phyloP scores from a whole-genome alignment of 1,139 yeast species.

The Neolecta irregularis region DNA sequence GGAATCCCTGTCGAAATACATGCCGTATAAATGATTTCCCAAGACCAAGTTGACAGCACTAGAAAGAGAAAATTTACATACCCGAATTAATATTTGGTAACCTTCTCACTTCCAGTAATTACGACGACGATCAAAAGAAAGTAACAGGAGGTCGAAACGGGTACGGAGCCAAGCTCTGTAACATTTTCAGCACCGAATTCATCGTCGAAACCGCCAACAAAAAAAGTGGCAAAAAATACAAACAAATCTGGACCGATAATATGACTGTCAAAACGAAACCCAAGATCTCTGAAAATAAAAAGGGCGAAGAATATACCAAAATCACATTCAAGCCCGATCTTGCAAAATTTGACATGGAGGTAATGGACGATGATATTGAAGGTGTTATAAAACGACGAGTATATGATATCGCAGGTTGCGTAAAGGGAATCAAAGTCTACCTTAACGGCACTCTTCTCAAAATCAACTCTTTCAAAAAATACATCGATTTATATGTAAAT shows the following conservation, averaged over 20 bases:
- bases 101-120: slow-evolving; percentile 83
- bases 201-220: slow-evolving; percentile 81
- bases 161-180: slow-evolving; percentile 90
- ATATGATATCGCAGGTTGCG: slow-evolving; percentile 89
- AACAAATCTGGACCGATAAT: slow-evolving; percentile 74
- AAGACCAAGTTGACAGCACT: neutral
- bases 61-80: slow-evolving; percentile 75
- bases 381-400: slow-evolving; percentile 87
- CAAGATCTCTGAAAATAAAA: slow-evolving; percentile 44
- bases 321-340: slow-evolving; percentile 84
- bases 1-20: slow-evolving; percentile 96
- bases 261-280: slow-evolving; percentile 74
- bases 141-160: slow-evolving; percentile 99
- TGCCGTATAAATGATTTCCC: slow-evolving; percentile 21
- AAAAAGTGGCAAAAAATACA: slow-evolving; percentile 43
- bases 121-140: slow-evolving; percentile 87
- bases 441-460: slow-evolving; percentile 61
- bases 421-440: slow-evolving; percentile 64
- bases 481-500: slow-evolving; percentile 78
- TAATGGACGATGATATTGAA: slow-evolving; percentile 63
- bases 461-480: slow-evolving; percentile 62
- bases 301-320: slow-evolving; percentile 64
- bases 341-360: slow-evolving; percentile 65
- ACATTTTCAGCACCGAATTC: slow-evolving; percentile 81
- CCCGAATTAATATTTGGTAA: slow-evolving; percentile 96